Evolutionary conservation across 2,329 filamentous ascomycete genomes (phyloP).

Genomic region (Alternaria sp.): DNA sequence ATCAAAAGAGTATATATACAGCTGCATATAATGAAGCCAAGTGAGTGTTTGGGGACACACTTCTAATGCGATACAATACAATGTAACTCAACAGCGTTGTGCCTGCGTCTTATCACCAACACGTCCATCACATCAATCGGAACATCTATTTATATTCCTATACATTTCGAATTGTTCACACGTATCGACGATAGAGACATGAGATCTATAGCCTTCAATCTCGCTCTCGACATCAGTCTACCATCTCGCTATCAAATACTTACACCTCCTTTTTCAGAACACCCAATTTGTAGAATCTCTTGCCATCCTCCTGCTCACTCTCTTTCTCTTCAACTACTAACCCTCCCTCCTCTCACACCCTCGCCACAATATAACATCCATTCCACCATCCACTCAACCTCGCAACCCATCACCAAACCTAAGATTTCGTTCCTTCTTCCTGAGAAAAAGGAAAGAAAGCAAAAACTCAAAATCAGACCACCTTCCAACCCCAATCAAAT

Average conservation of each 20-base stretch:
- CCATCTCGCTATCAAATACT: background rate
- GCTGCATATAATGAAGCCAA: too few relatives aligned
- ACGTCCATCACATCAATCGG: too few relatives aligned
- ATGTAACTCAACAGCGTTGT: too few relatives aligned
- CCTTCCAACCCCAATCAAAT: too few relatives aligned
- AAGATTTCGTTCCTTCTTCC: too few relatives aligned
- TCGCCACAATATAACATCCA: background rate
- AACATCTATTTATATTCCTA: background rate
- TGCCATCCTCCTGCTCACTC: background rate
- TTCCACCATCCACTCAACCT: background rate
- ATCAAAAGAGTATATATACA: too few relatives aligned
- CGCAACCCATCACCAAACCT: too few relatives aligned
- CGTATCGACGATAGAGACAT: background rate
- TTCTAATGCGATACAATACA: too few relatives aligned
- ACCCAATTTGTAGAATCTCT: accelerated
- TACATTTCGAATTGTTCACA: background rate
- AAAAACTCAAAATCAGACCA: background rate
- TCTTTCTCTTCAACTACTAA: background rate
- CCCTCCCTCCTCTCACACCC: background rate
- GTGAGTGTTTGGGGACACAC: too few relatives aligned
- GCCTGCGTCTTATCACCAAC: too few relatives aligned
- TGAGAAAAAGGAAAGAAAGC: background rate
- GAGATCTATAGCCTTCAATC: background rate
- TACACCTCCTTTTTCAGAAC: background rate
- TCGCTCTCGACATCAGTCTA: background rate